phyloP scores from a whole-genome alignment of 768 basidiomycete genomes.

The Pleurotus pulmonarius region DNA sequence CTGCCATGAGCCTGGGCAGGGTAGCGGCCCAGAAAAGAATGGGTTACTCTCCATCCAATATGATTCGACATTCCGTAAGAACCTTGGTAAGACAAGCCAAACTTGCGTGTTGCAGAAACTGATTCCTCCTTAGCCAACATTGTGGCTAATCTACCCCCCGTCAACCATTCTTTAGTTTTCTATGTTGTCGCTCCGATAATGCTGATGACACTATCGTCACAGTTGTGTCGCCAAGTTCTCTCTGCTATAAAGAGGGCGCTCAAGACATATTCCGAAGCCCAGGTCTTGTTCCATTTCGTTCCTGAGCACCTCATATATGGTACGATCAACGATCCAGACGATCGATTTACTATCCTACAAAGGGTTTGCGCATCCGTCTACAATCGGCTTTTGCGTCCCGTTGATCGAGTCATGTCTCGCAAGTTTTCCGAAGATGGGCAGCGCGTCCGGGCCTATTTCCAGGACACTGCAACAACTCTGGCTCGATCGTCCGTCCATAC shows the following conservation, averaged over 20 bases:
- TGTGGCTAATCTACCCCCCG: constrained; percentile 35
- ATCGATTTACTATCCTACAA: constrained; percentile 40
- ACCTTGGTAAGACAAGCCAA: constrained; percentile 38
- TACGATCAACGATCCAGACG: constrained; percentile 39
- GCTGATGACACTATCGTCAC: constrained; percentile 61
- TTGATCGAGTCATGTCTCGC: constrained; percentile 60
- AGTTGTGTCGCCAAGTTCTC: constrained; percentile 65
- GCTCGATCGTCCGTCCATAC: constrained; percentile 36
- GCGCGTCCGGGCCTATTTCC: constrained; percentile 46
- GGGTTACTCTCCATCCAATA: constrained; percentile 64
- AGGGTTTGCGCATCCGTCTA: constrained; percentile 63
- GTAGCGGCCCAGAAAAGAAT: constrained; percentile 37
- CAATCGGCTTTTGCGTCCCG: constrained; percentile 59
- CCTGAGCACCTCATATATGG: constrained; percentile 59
- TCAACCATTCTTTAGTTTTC: constrained; percentile 48
- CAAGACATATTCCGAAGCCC: constrained; percentile 42
- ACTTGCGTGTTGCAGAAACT: background rate
- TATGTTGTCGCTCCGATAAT: constrained; percentile 64
- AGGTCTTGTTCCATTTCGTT: constrained; percentile 69
- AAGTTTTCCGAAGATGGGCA: constrained; percentile 37
- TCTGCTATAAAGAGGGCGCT: constrained; percentile 56
- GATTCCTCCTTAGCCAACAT: constrained; percentile 41
- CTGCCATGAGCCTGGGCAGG: constrained; percentile 47
- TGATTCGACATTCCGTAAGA: constrained; percentile 66
- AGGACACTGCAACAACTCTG: constrained; percentile 64